Percentiles rank a stretch among this genome's conserved stretches.
These are phyloP conservation scores for Picocystis sp. DNA, from an alignment of 163 green algal genomes.

Conservation along the genomic window DNA sequence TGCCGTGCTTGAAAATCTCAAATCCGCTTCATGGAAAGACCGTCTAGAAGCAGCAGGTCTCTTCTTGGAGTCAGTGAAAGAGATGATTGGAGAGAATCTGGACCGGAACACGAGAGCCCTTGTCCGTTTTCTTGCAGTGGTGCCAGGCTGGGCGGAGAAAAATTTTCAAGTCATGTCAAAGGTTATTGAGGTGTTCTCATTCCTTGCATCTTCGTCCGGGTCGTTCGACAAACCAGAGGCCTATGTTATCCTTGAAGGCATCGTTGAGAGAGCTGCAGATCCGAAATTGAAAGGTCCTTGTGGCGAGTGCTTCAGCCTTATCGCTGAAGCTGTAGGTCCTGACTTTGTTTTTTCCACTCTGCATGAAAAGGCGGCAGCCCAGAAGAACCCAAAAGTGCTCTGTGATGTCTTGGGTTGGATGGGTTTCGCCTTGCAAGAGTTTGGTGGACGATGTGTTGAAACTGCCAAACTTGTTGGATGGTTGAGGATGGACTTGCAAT, in stretches of 20 bases:
- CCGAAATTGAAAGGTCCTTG: constrained; percentile 67
- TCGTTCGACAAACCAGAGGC: constrained; percentile 17
- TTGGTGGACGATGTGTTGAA: constrained; percentile 53
- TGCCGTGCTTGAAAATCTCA: constrained; percentile 18
- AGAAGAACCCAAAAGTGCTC: constrained; percentile 94
- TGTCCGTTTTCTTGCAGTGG: constrained; percentile 37
- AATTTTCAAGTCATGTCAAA: constrained; percentile 78
- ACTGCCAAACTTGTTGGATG: constrained; percentile 59
- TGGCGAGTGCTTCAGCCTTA: constrained; percentile 38
- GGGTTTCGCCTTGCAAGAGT: constrained; percentile 47
- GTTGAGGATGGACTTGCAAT: constrained; percentile 60
- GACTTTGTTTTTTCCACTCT: constrained; percentile 61
- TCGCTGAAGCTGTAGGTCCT: constrained; percentile 61
- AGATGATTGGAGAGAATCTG: background rate
- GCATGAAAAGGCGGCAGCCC: constrained; percentile 49
- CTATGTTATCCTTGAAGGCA: constrained; percentile 3
- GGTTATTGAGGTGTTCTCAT: constrained; percentile 17
- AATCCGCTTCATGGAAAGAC: constrained; percentile 59
- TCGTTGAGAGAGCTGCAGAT: constrained; percentile 58
- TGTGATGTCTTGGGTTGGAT: constrained; percentile 75
- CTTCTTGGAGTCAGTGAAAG: constrained; percentile 5
- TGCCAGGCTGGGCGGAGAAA: constrained; percentile 85
- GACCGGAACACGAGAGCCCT: constrained; percentile 19
- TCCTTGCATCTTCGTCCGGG: constrained; percentile 1
- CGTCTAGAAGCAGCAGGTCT: constrained; percentile 39